These are phyloP conservation scores for Saccharomycopsis fibuligera DNA, from an alignment of 805 yeast species.

Conservation along the genomic window DNA sequence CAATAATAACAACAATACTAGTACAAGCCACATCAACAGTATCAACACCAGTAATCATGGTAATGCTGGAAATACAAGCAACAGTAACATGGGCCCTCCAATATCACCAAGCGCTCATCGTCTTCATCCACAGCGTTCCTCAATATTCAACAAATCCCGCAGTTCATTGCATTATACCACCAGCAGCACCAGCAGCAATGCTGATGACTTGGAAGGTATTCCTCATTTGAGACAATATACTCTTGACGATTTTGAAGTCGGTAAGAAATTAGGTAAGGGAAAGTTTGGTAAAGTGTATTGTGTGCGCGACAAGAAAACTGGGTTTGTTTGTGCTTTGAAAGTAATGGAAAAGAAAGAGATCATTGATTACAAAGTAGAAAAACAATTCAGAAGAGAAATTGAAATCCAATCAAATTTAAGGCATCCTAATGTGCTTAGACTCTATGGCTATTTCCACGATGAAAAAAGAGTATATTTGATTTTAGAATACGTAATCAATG, in stretches of 20 bases:
- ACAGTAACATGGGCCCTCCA: conserved; percentile 10
- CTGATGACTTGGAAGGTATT: background rate
- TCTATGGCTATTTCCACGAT: conserved; percentile 85
- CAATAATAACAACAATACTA: conserved; percentile 1
- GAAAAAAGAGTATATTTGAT: conserved; percentile 72
- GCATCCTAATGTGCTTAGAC: conserved; percentile 74
- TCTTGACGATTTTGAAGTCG: conserved; percentile 74
- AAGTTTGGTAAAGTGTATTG: conserved; percentile 91
- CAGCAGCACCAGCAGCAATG: background rate
- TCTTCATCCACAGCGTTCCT: background rate
- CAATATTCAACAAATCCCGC: background rate
- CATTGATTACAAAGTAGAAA: conserved; percentile 66
- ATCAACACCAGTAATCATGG: background rate
- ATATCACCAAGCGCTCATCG: conserved; percentile 8
- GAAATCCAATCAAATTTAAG: conserved; percentile 78
- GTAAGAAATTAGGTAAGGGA: conserved; percentile 79
- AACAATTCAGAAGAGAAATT: conserved; percentile 83
- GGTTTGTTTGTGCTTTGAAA: conserved; percentile 83
- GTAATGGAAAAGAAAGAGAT: conserved; percentile 84
- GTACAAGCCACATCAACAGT: background rate
- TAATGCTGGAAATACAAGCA: background rate
- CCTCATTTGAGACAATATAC: conserved; percentile 25
- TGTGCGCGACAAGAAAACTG: conserved; percentile 67
- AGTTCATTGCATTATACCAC: background rate
- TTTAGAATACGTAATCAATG: conserved; percentile 77